These are phyloP conservation scores for Candida anutae DNA, from an alignment of 1,139 yeast genomes.

Conservation along the genomic window DNA sequence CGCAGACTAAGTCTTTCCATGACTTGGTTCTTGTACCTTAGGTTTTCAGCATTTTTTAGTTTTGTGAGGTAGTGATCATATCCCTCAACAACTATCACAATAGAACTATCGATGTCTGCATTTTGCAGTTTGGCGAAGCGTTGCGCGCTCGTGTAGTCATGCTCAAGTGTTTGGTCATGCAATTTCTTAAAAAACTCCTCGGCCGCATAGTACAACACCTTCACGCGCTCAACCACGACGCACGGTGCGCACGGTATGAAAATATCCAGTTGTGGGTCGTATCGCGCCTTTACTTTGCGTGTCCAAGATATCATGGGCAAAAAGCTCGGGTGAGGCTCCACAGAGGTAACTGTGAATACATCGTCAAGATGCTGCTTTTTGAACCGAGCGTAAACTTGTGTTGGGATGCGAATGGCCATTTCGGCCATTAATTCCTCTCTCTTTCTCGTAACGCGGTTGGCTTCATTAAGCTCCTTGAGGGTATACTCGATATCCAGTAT, in stretches of 20 bases:
- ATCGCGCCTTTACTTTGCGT: slow-evolving; percentile 29
- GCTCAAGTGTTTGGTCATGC: slow-evolving; percentile 15
- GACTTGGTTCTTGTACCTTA: slow-evolving; percentile 35
- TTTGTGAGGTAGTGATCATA: slow-evolving; percentile 37
- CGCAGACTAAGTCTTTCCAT: slow-evolving; percentile 13
- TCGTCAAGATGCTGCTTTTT: slow-evolving; percentile 8
- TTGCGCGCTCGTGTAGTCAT: slow-evolving; percentile 14
- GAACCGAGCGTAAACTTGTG: slow-evolving; percentile 10
- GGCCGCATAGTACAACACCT: slow-evolving; percentile 41
- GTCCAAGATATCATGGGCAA: slow-evolving; percentile 30
- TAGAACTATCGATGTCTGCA: slow-evolving; percentile 7
- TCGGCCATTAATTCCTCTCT: slow-evolving; percentile 45
- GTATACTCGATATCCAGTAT: slow-evolving; percentile 9
- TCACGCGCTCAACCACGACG: slow-evolving; percentile 32
- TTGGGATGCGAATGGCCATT: slow-evolving; percentile 35
- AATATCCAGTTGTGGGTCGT: slow-evolving; percentile 37
- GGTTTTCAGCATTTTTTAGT: slow-evolving; percentile 39
- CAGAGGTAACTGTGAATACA: slow-evolving; percentile 8
- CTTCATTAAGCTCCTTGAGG: slow-evolving; percentile 34
- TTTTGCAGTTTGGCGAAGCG: slow-evolving; percentile 9
- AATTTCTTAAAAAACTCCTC: slow-evolving; percentile 32
- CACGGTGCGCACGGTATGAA: slow-evolving; percentile 46
- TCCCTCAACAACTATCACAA: slow-evolving; percentile 44
- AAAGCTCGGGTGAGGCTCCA: slow-evolving; percentile 9
- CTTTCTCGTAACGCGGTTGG: slow-evolving; percentile 39